These are phyloP conservation scores for Pestalotiopsis sp. DNA, from an alignment of 2,329 filamentous ascomycete species.

Conservation along the genomic window DNA sequence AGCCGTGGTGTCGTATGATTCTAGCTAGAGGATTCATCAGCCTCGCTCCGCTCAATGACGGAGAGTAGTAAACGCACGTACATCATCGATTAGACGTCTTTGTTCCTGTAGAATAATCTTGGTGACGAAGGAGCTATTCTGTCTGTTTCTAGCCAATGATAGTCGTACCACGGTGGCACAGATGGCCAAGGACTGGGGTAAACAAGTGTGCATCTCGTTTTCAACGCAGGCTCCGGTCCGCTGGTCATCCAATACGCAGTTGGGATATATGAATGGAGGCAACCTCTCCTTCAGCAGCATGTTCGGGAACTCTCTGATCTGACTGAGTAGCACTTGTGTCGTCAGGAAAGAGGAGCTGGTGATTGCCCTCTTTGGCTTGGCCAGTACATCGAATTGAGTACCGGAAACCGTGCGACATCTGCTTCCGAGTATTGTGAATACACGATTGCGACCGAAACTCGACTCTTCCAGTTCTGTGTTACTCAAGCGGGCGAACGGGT, in stretches of 20 bases:
- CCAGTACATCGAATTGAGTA: background rate
- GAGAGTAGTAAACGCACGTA: conserved; percentile 5
- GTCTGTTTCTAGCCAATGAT: conserved; percentile 22
- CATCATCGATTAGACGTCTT: conserved; percentile 19
- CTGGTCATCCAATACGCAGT: conserved; percentile 22
- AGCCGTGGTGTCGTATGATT: conserved; percentile 7
- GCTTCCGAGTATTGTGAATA: background rate
- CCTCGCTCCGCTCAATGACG: background rate
- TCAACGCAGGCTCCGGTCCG: conserved; percentile 16
- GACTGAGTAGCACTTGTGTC: conserved; percentile 24
- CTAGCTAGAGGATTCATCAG: background rate
- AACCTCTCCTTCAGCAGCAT: conserved; percentile 25
- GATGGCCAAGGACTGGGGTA: conserved; percentile 28
- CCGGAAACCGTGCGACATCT: background rate
- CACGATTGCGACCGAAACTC: background rate
- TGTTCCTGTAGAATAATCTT: conserved; percentile 27
- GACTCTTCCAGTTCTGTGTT: background rate
- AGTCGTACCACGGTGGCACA: conserved; percentile 27
- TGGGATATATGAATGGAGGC: conserved; percentile 32
- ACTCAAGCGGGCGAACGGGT: background rate
- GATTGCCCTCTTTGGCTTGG: background rate
- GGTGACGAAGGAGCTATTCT: conserved; percentile 27
- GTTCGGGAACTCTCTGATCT: conserved; percentile 25
- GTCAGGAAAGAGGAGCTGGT: conserved; percentile 22
- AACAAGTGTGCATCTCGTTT: conserved; percentile 27